Base-by-base conservation (phyloP, 495 filamentous ascomycete species). In the Pseudomonodictys pantanalensis region DNA sequence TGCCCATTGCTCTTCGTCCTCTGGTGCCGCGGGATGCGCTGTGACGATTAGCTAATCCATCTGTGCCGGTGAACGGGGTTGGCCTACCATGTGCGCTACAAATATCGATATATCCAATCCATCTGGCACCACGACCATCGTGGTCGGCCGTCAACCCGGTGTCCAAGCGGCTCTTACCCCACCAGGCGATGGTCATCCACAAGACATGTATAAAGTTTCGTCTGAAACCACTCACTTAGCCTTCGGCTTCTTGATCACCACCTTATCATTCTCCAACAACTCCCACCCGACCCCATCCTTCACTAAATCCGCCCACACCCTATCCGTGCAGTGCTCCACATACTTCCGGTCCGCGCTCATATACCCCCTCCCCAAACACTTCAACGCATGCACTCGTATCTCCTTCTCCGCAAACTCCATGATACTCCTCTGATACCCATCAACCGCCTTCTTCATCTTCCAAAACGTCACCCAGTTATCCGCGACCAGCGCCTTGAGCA, bases 381-480 rank as follows among this genome's bases (percentile, higher is more conserved):
- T 91, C 56, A 97, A 76, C 53, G 90, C 83, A 58, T 88, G 85
- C 63, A 76, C 77, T 61, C 84, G 78, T 65, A 97, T 77, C 48
- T 80, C 74, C 22, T 83, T 81, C 58, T 89, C 87, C 5, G 89
- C 87, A 75, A 81, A 90, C 65, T 91, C 88, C 79, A 97, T 86
- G 30, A 98, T 69, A 43, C 83, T 79, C 4, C 81, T 82, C 68
- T 86, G 79, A 70, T 91, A 85, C 11, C 86, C 86, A 74, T 95
- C 89, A 32, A 93, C 88, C 53, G 76, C 79, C 48, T 78, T 79
- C 73, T 82, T 84, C 39, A 88, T 73, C 55, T 81, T 78, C 79
- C 87, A 88, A 70, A 93, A 97, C 6, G 79, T 67, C 30, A 88
- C 78, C 79, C 90, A 97, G 67, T 96, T 87, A 52, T 90, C 91